Evolutionary conservation across 495 filamentous ascomycete genomes (phyloP).

Genomic region (Bacidia gigantensis): DNA sequence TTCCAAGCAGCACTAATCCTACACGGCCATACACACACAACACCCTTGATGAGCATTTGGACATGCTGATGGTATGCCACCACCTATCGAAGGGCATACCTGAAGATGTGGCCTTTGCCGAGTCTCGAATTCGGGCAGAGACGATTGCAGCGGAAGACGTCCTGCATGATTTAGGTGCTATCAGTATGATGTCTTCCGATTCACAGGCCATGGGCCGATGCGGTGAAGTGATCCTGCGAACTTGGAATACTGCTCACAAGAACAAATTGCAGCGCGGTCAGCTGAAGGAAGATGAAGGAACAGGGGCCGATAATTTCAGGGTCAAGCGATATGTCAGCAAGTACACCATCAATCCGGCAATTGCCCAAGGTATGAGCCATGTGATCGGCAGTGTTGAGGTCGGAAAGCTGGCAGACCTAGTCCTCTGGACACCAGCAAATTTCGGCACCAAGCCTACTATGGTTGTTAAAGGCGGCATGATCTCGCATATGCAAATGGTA

Average conservation of each 20-base stretch:
- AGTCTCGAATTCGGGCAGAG: constrained; percentile 86
- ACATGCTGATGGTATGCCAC: constrained; percentile 99
- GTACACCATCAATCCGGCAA: constrained; percentile 92
- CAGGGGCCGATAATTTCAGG: constrained; percentile 79
- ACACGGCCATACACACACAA: constrained; percentile 86
- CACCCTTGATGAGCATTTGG: constrained; percentile 91
- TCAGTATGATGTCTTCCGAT: constrained; percentile 96
- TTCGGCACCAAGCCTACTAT: constrained; percentile 80
- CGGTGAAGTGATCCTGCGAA: constrained; percentile 86
- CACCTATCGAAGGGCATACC: constrained; percentile 84
- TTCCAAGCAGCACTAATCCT: constrained; percentile 86
- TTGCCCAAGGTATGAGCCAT: constrained; percentile 88
- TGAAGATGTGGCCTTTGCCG: constrained; percentile 92
- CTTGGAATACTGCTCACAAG: constrained; percentile 98
- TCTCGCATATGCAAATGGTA: constrained; percentile 66
- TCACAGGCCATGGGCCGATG: constrained; percentile 96
- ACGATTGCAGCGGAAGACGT: constrained; percentile 98
- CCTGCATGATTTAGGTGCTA: constrained; percentile 87
- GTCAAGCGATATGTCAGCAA: constrained; percentile 92
- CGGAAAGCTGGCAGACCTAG: constrained; percentile 84
- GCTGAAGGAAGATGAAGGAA: constrained; percentile 64
- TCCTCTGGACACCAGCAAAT: constrained; percentile 72
- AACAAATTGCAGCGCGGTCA: constrained; percentile 80
- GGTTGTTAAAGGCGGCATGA: constrained; percentile 86
- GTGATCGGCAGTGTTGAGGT: constrained; percentile 77